Percentiles rank a stretch among this genome's conserved stretches.
These are phyloP conservation scores for Salix purpurea DNA, from an alignment of 345 rosid genomes.

Conservation along the genomic window DNA sequence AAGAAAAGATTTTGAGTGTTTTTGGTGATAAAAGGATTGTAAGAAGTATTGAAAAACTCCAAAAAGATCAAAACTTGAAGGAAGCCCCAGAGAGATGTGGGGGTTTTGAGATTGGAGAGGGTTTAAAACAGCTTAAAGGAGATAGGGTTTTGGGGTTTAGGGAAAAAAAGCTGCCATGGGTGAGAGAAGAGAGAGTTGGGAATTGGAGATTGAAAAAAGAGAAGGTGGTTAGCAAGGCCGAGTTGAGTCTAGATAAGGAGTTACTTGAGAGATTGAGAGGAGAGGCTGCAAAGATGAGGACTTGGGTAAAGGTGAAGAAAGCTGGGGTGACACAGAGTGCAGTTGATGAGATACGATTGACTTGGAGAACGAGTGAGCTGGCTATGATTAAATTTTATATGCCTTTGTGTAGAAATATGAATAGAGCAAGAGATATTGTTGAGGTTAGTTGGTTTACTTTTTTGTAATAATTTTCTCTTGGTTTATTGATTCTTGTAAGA, in stretches of 20 bases:
- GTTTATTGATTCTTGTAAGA: not conserved
- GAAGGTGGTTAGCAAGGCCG: slow-evolving; percentile 43
- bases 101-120: slow-evolving; percentile 29
- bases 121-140: slow-evolving; percentile 28
- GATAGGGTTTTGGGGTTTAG: slow-evolving; percentile 14
- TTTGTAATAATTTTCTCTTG: not conserved
- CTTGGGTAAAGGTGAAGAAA: slow-evolving; percentile 83
- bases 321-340: slow-evolving; percentile 70
- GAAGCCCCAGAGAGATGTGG: slow-evolving; percentile 15
- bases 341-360: slow-evolving; percentile 48
- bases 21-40: too few relatives aligned
- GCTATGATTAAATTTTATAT: slow-evolving; percentile 68
- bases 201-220: slow-evolving; percentile 57
- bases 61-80: not conserved
- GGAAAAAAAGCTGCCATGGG: slow-evolving; percentile 62
- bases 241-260: slow-evolving; percentile 48
- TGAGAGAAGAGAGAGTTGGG: slow-evolving; percentile 45
- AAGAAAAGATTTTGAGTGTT: too few relatives aligned
- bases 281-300: slow-evolving; percentile 57
- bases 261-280: slow-evolving; percentile 54
- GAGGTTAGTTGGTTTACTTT: slow-evolving; percentile 45
- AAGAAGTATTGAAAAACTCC: too few relatives aligned
- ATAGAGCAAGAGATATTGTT: slow-evolving; percentile 70
- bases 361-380: slow-evolving; percentile 60
- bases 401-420: slow-evolving; percentile 78